Evolutionary conservation across 495 filamentous ascomycete species (phyloP), one percentile per base, ranked within the genome.

Genomic region (Pyrenula aspistea): DNA sequence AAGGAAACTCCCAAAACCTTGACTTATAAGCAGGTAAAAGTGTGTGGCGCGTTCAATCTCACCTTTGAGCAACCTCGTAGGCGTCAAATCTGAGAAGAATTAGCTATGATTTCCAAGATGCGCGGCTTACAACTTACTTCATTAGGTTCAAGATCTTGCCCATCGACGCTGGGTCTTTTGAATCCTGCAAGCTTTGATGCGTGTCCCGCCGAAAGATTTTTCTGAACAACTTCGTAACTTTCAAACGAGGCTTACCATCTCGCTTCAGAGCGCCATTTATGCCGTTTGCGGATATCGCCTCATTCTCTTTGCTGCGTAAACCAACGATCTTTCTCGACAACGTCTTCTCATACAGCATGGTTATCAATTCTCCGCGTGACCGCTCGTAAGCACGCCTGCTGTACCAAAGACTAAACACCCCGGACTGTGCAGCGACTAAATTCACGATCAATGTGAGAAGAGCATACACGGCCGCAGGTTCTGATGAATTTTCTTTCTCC

Each of bases 341-440:
- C 0, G 87, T 88, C 69, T 94, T 94, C 64, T 90, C 88, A 56
- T 91, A 91, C 23, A 93, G 73, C 81, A 89, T 91, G 55, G 88
- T 92, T 53, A 94, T 84, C 82, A 92, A 83, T 64, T 91, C 88
- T 10, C 89, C 89, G 49, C 89, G 73, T 2, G 85, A 87, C 53
- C 88, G 73, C 62, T 94, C 89, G 61, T 92, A 94, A 56, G 77
- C 77, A 54, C 88, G 78, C 53, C 89, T 77, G 54, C 79, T 77
- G 62, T 82, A 90, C 88, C 89, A 92, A 0, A 90, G 68, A 52
- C 66, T 80, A 58, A 92, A 78, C 0, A 91, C 83, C 10, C 76
- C 78, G 0, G 80, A 81, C 55, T 94, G 89, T 0, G 76, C 71
- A 36, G 74, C 75, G 24, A 86, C 68, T 2, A 91, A 67, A 12